These are phyloP conservation scores for Aspergillus ostianus DNA, from an alignment of 495 filamentous ascomycete genomes.

Conservation along the genomic window DNA sequence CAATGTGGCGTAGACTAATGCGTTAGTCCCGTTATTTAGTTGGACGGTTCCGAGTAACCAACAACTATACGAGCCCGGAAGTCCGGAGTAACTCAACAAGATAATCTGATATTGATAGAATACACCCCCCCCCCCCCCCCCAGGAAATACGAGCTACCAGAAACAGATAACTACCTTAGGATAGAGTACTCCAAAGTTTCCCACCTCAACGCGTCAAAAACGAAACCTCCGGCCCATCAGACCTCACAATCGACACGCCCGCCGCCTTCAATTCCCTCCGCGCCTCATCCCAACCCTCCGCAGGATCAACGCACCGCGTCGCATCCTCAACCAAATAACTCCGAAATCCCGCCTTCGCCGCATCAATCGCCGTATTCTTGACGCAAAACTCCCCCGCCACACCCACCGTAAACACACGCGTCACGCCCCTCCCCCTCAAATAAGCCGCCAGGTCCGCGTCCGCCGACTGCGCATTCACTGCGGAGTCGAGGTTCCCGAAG, in stretches of 20 bases:
- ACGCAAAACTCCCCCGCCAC: conserved; percentile 92
- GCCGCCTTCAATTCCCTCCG: conserved; percentile 53
- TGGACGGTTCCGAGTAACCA: not conserved
- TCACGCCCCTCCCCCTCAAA: conserved; percentile 59
- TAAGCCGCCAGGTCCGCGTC: conserved; percentile 57
- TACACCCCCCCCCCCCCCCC: too few relatives aligned
- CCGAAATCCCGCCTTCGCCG: conserved; percentile 69
- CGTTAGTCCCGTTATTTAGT: conserved; percentile 6
- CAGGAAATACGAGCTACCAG: not conserved
- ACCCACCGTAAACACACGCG: conserved; percentile 79
- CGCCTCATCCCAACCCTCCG: conserved; percentile 53
- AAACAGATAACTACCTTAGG: not conserved
- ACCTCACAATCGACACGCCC: conserved; percentile 52
- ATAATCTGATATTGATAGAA: not conserved
- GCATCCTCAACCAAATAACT: conserved; percentile 78
- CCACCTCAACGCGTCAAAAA: conserved; percentile 37
- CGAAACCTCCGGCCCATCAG: conserved; percentile 45
- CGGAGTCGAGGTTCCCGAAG: conserved; percentile 53
- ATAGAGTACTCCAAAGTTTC: too few relatives aligned
- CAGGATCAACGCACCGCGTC: conserved; percentile 65
- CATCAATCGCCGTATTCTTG: conserved; percentile 73
- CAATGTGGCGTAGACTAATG: conserved; percentile 18
- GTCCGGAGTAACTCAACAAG: not conserved
- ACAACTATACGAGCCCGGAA: too few relatives aligned
- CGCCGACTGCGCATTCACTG: conserved; percentile 40